These are phyloP conservation scores for Populus davidiana DNA, from an alignment of 345 rosid species.

Conservation along the genomic window DNA sequence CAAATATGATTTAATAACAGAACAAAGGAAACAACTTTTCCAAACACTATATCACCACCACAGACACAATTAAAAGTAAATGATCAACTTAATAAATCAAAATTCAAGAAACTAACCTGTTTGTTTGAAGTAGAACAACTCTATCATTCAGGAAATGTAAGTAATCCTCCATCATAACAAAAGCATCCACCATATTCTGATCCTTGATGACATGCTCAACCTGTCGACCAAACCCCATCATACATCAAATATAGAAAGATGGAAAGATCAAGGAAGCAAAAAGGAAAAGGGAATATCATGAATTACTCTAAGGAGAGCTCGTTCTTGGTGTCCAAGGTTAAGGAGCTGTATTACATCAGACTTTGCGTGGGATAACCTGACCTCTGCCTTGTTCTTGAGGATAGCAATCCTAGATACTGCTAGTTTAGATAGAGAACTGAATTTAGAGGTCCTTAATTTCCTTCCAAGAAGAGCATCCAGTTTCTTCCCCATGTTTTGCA, in stretches of 20 bases:
- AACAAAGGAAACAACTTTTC: background rate
- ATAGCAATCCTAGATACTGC: constrained; percentile 67
- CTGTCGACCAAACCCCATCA: constrained; percentile 26
- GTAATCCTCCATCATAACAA: constrained; percentile 57
- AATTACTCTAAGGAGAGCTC: constrained; percentile 68
- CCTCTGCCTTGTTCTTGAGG: constrained; percentile 65
- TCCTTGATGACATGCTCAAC: constrained; percentile 67
- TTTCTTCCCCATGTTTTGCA: constrained; percentile 64
- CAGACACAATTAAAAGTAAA: background rate
- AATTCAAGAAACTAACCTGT: constrained; percentile 28
- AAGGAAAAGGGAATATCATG: background rate
- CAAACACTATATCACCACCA: background rate
- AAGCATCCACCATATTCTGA: constrained; percentile 66
- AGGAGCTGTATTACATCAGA: constrained; percentile 84
- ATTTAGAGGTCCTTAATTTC: constrained; percentile 57
- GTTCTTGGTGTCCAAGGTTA: constrained; percentile 58
- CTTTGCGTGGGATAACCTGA: constrained; percentile 47
- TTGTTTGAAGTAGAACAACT: constrained; percentile 55
- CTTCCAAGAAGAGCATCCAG: constrained; percentile 71
- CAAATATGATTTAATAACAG: background rate
- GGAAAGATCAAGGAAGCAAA: background rate
- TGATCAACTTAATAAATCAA: background rate
- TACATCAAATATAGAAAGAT: background rate
- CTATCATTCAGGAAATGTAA: constrained; percentile 62
- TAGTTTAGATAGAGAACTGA: constrained; percentile 53